Percentiles rank a stretch among this genome's conserved stretches.
These are phyloP conservation scores for Backusella morwellensis DNA, from an alignment of 192 early-diverging fungal genomes.

Conservation along the genomic window DNA sequence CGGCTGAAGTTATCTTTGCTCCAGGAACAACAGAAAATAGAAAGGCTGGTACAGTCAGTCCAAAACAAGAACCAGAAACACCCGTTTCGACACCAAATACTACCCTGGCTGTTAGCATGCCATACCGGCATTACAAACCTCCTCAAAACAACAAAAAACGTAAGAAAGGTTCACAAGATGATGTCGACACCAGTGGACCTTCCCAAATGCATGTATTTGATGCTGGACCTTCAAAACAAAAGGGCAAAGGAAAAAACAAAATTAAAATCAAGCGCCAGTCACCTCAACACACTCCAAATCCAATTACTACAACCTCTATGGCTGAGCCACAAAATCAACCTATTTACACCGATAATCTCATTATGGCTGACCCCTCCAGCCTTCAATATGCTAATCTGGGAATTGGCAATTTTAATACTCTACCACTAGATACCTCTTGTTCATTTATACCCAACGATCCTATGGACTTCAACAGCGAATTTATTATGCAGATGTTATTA, in stretches of 20 bases:
- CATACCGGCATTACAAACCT: neutral
- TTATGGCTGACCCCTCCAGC: neutral
- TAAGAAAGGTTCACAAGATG: neutral
- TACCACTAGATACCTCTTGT: neutral
- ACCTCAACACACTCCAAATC: neutral
- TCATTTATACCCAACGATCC: neutral
- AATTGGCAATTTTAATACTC: neutral
- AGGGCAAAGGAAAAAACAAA: neutral
- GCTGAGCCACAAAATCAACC: neutral
- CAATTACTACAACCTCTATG: neutral
- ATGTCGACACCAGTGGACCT: neutral
- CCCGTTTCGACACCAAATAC: neutral
- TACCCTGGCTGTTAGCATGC: neutral
- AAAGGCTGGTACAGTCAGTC: neutral
- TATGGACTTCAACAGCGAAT: neutral
- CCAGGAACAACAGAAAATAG: neutral
- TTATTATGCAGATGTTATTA: neutral
- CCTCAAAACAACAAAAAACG: neutral
- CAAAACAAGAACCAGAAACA: constrained; percentile 3
- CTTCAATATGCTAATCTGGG: constrained; percentile 4
- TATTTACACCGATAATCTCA: neutral
- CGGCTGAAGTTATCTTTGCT: neutral
- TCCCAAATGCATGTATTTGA: constrained; percentile 5
- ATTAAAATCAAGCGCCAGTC: neutral
- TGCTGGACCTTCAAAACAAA: neutral